Evolutionary conservation across 305 asterid genomes (phyloP), one percentile per base, ranked within the genome.

Genomic region (Ilex paraguariensis): DNA sequence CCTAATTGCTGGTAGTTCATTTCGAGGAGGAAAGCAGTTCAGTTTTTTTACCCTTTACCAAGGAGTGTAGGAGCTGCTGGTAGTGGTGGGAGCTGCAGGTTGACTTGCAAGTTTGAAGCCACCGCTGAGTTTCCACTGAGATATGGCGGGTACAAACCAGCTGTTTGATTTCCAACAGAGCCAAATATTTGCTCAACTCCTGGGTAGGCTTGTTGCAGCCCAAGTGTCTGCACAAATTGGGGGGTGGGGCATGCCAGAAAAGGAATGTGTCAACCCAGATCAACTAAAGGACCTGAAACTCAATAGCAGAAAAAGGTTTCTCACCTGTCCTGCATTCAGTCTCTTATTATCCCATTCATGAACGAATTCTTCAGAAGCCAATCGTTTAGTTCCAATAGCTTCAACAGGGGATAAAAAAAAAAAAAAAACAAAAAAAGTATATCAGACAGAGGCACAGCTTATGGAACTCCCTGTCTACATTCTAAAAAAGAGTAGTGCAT

Each of bases 341-440:
- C 98, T 81, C 84, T 91, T 91, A 71, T 67, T 81, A 65, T 86
- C 96, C 88, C 84, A 83, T 77, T 81, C 85, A 68, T 77, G 86
- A 73, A 64, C 70, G 70, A 90, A 86, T 66, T 88, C 98, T 60
- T 91, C 98, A 56, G 96, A 83, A 58, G 96, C 98, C 69, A 83
- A 61, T 64, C 96, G 91, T 64, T 91, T 91, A 65, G 93, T 83
- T 73, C 98, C 98, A 73, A 83, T 87, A 75, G 91, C 96, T 91
- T 80, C 82, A 79, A 54, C 33, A 64, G 39, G 66, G 28, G 28
- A 52, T 4, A 17, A 66, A 69, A 62, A 58, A 66, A 52, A 40
- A 15, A 62, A 33, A 69, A 53, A 57, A 57, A 68, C 60, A 70
- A 59, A 68, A 31, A 42, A 21, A 66, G 61, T 39, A 58, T 31